phyloP scores from a whole-genome alignment of 768 basidiomycete species.

The Antrodiella citrinella region DNA sequence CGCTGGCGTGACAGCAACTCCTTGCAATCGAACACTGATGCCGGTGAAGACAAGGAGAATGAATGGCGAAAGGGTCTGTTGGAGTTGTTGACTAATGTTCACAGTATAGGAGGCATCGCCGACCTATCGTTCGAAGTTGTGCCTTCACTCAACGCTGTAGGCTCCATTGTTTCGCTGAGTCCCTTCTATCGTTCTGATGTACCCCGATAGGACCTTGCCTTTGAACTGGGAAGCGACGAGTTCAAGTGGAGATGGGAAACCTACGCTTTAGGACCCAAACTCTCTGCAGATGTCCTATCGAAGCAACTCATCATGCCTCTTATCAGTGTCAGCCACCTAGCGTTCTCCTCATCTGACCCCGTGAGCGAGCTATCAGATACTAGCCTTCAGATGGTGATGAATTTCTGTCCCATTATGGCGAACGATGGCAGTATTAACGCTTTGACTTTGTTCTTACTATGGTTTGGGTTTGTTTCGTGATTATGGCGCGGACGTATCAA shows the following conservation, averaged over 20 bases:
- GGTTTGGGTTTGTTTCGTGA: conserved; percentile 4
- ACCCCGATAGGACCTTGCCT: conserved; percentile 50
- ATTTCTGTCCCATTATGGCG: background rate
- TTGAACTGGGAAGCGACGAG: conserved; percentile 46
- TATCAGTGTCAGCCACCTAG: conserved; percentile 61
- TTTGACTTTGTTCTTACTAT: conserved; percentile 4
- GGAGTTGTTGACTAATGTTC: conserved; percentile 46
- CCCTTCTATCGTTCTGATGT: conserved; percentile 3
- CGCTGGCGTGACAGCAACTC: conserved; percentile 63
- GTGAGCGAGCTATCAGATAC: conserved; percentile 45
- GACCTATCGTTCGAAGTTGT: conserved; percentile 54
- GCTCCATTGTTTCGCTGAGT: conserved; percentile 16
- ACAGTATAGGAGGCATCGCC: conserved; percentile 53
- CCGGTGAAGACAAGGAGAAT: conserved; percentile 39
- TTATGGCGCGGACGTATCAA: conserved; percentile 19
- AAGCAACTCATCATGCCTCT: conserved; percentile 72
- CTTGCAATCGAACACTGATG: conserved; percentile 17
- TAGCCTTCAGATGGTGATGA: conserved; percentile 59
- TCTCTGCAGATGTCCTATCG: conserved; percentile 67
- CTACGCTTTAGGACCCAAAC: conserved; percentile 50
- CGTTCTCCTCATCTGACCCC: conserved; percentile 53
- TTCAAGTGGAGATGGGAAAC: conserved; percentile 83
- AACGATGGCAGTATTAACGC: background rate
- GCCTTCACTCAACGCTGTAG: conserved; percentile 53
- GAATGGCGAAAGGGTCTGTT: conserved; percentile 51